Conservation (phyloP, 129 eudicot genomes). For the Flaveria trinervia region DNA sequence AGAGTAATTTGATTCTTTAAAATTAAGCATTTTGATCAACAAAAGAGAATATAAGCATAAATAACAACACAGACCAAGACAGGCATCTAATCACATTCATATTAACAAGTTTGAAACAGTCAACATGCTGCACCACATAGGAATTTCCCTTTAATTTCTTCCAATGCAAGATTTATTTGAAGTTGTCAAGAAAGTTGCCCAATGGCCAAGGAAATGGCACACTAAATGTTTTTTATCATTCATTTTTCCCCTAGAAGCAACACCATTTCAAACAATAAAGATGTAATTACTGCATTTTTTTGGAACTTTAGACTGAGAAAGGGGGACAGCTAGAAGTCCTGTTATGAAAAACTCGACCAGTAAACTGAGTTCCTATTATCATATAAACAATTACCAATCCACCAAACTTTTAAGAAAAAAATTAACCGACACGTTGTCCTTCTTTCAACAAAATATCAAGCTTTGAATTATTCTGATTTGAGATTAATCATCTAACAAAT, state of each 20-base stretch:
- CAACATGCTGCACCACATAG: background rate
- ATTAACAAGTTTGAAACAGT: background rate
- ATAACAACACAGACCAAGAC: background rate
- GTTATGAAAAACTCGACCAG: background rate
- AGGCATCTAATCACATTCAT: background rate
- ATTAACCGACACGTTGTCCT: background rate
- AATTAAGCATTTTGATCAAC: conserved; percentile 9
- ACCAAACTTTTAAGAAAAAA: too few species aligned
- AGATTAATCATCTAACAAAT: background rate
- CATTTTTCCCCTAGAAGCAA: background rate
- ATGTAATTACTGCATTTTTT: too few species aligned
- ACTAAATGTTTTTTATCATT: background rate
- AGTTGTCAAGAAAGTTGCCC: background rate
- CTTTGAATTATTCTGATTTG: background rate
- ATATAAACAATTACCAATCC: background rate
- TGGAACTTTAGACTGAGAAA: background rate
- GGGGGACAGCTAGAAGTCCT: background rate
- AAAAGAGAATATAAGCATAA: background rate
- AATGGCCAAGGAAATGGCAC: background rate
- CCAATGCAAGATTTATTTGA: background rate
- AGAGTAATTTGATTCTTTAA: conserved; percentile 10
- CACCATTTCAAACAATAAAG: background rate
- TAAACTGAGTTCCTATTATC: background rate
- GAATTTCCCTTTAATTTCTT: background rate
- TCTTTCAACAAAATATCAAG: background rate